Conservation (phyloP, 495 filamentous ascomycete species). For the Coniosporium apollinis region DNA sequence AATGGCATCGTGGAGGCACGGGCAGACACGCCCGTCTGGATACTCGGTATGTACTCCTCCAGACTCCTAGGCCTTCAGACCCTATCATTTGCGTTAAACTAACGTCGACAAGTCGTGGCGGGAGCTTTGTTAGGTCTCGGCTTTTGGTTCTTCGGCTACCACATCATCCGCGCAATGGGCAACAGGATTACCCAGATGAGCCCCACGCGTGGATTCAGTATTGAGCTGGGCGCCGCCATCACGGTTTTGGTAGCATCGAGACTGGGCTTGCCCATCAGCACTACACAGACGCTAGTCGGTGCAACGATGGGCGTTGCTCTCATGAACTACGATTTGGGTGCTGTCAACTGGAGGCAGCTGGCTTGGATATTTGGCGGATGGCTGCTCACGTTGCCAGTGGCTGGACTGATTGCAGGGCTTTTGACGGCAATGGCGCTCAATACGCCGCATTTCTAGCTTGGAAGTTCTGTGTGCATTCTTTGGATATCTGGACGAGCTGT, state of each 20-base stretch:
- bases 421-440: slow-evolving; percentile 43
- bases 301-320: slow-evolving; percentile 46
- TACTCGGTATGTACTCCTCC: too few relatives aligned
- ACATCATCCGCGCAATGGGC: slow-evolving; percentile 52
- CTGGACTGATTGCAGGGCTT: slow-evolving; percentile 38
- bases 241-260: slow-evolving; percentile 50
- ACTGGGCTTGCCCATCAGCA: slow-evolving; percentile 40
- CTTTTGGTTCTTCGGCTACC: slow-evolving; percentile 54
- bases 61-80: too few relatives aligned
- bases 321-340: slow-evolving; percentile 38
- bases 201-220: slow-evolving; percentile 48
- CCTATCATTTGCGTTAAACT: too few relatives aligned
- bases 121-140: slow-evolving; percentile 38
- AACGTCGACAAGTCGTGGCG: too few relatives aligned
- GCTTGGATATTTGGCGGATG: slow-evolving; percentile 39
- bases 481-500: too few relatives aligned
- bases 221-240: slow-evolving; percentile 52
- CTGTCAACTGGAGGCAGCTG: slow-evolving; percentile 45
- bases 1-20: slow-evolving; percentile 34
- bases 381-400: slow-evolving; percentile 40
- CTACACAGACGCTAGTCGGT: slow-evolving; percentile 45
- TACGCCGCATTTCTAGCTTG: slow-evolving; percentile 25
- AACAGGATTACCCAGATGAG: slow-evolving; percentile 55
- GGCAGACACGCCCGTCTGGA: slow-evolving; percentile 40
- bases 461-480: too few relatives aligned